These are phyloP conservation scores for Oryza coarctata DNA, from an alignment of 176 grass and related monocot genomes.

Conservation along the genomic window DNA sequence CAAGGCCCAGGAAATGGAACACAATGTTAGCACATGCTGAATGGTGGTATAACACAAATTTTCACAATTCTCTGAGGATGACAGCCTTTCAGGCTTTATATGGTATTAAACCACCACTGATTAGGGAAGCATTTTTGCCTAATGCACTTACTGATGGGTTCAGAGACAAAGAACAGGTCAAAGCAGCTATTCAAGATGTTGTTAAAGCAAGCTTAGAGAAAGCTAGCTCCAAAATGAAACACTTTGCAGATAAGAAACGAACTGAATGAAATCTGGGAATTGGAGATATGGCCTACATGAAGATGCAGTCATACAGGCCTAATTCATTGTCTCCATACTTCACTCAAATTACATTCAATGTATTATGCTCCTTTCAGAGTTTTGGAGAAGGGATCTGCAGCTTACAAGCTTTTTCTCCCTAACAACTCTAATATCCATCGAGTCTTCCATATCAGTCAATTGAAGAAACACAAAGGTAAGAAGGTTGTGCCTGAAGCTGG, in stretches of 20 bases:
- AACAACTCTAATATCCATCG: fast-evolving
- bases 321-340: background rate
- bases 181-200: fast-evolving
- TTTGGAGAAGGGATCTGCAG: fast-evolving
- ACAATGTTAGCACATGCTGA: fast-evolving
- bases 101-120: no score
- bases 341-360: background rate
- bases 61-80: fast-evolving
- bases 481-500: fast-evolving
- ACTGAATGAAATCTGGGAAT: background rate
- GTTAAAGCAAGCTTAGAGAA: fast-evolving
- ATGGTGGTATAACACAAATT: background rate
- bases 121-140: fast-evolving
- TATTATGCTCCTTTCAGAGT: background rate
- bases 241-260: background rate
- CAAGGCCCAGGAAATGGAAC: background rate
- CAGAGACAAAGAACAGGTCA: background rate
- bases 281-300: background rate
- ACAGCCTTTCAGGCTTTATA: no score
- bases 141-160: fast-evolving
- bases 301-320: background rate
- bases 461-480: no score
- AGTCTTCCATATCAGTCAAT: no score
- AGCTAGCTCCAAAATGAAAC: background rate
- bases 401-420: background rate